Conservation (phyloP, 2,329 filamentous ascomycete species). For the Rhynchosporium graminicola region DNA sequence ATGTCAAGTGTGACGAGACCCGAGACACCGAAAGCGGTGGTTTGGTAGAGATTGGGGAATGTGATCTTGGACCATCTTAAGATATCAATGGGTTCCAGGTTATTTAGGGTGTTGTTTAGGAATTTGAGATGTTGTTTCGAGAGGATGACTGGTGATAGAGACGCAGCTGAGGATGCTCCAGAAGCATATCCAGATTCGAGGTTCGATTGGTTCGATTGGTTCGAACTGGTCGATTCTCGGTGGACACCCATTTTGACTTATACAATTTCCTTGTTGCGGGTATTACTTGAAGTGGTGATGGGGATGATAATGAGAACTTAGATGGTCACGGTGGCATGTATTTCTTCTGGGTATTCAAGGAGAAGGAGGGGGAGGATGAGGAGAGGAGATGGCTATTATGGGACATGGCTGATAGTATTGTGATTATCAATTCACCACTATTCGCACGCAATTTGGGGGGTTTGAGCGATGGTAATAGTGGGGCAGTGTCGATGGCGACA, state of each 20-base stretch:
- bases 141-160: slow-evolving; percentile 78
- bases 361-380: not conserved
- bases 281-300: not conserved
- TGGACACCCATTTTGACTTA: slow-evolving; percentile 34
- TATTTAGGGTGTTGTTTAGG: slow-evolving; percentile 85
- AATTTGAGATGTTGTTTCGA: slow-evolving; percentile 85
- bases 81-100: slow-evolving; percentile 86
- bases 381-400: slow-evolving; percentile 2
- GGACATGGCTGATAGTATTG: slow-evolving; percentile 1
- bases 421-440: slow-evolving; percentile 5
- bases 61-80: slow-evolving; percentile 89
- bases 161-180: slow-evolving; percentile 57
- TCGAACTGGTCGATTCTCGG: slow-evolving; percentile 38
- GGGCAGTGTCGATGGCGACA: not conserved
- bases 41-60: slow-evolving; percentile 86
- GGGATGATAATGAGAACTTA: not conserved
- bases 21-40: slow-evolving; percentile 79
- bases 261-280: not conserved
- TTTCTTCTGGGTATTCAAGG: not conserved
- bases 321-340: not conserved
- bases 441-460: not conserved
- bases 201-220: slow-evolving; percentile 51
- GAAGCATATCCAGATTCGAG: slow-evolving; percentile 85
- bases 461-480: not conserved
- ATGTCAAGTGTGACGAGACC: slow-evolving; percentile 84